phyloP scores from a whole-genome alignment of 768 basidiomycete species.

The Naganishia friedmannii region DNA sequence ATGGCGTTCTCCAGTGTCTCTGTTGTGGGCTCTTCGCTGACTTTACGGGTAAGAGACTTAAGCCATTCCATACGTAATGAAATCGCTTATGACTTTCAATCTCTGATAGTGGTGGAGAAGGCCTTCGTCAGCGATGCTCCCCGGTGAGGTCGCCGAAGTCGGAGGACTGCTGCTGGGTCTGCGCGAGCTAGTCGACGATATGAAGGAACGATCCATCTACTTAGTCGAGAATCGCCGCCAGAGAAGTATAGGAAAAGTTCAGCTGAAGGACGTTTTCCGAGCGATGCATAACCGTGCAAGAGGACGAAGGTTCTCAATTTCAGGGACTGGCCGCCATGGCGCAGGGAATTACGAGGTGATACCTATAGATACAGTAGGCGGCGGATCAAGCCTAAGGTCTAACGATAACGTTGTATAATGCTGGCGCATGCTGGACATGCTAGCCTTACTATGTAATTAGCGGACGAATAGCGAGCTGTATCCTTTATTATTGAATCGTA shows the following conservation, averaged over 20 bases:
- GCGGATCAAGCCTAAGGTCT: background rate
- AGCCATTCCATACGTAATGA: background rate
- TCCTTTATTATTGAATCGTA: background rate
- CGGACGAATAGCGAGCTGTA: background rate
- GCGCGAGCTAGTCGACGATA: slow-evolving; percentile 55
- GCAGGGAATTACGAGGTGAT: slow-evolving; percentile 25
- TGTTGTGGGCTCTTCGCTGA: slow-evolving; percentile 84
- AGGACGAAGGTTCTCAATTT: slow-evolving; percentile 14
- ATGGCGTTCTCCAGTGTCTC: slow-evolving; percentile 98
- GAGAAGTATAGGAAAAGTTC: slow-evolving; percentile 4
- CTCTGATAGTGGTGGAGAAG: slow-evolving; percentile 47
- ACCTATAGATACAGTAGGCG: slow-evolving; percentile 19
- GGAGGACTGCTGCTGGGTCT: slow-evolving; percentile 56
- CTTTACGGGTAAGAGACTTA: slow-evolving; percentile 60
- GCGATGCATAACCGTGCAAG: slow-evolving; percentile 9
- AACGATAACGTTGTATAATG: slow-evolving; percentile 12
- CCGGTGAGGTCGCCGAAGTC: slow-evolving; percentile 56
- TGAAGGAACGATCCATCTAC: slow-evolving; percentile 50
- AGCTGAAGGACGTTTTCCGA: slow-evolving; percentile 6
- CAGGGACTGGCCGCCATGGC: background rate
- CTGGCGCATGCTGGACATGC: slow-evolving; percentile 10
- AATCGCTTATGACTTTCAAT: slow-evolving; percentile 15
- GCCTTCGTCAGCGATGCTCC: slow-evolving; percentile 57
- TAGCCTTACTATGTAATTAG: background rate
- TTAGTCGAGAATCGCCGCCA: slow-evolving; percentile 13